Evolutionary conservation across 106 monocot genomes (phyloP).

Genomic region (Dioscorea alata): DNA sequence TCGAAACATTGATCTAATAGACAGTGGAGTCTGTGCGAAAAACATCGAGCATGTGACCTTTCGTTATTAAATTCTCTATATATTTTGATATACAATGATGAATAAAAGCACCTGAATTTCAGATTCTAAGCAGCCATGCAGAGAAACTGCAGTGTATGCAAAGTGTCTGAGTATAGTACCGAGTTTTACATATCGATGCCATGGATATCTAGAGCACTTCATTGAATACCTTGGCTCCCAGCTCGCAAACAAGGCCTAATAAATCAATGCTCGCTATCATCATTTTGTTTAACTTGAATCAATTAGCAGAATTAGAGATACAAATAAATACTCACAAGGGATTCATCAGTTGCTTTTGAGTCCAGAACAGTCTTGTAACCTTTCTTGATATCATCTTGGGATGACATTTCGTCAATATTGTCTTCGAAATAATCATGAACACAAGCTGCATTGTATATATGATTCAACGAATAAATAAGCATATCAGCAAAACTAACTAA

Average conservation of each 20-base stretch:
- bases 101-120: conserved; percentile 50
- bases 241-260: conserved; percentile 68
- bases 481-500: too few relatives aligned
- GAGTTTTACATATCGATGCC: conserved; percentile 65
- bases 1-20: conserved; percentile 42
- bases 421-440: conserved; percentile 33
- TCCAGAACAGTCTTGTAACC: conserved; percentile 42
- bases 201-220: conserved; percentile 56
- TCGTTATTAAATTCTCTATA: neutral
- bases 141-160: conserved; percentile 51
- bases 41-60: neutral
- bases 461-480: too few relatives aligned
- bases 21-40: conserved; percentile 33
- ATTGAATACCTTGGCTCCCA: conserved; percentile 74
- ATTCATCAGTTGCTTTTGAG: conserved; percentile 53
- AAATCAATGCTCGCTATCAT: too few relatives aligned
- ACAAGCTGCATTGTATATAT: conserved; percentile 24
- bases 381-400: conserved; percentile 18
- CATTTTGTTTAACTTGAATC: too few relatives aligned
- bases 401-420: conserved; percentile 13
- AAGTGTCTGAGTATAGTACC: conserved; percentile 57
- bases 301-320: too few relatives aligned
- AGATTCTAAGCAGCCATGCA: conserved; percentile 73
- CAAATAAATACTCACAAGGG: conserved; percentile 28
- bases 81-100: neutral